Percentiles rank a stretch among this genome's conserved stretches.
Conservation (phyloP, 2,329 filamentous ascomycete species). For the Dothistroma septosporum region DNA sequence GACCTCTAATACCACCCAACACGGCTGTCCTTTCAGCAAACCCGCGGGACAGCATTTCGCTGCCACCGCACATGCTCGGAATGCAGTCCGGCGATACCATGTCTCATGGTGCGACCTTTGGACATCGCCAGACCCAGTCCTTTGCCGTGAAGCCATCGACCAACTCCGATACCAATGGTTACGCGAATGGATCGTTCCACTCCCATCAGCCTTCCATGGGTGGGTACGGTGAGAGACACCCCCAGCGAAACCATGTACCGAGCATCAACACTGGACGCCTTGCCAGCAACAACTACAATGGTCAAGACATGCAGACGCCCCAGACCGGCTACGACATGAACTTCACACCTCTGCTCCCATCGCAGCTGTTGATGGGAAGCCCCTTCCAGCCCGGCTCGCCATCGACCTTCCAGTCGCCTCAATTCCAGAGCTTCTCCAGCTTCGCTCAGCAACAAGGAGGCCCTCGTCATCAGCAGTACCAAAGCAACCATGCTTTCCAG, state of each 20-base stretch:
- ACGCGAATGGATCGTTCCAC: constrained; percentile 87
- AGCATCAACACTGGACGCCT: constrained; percentile 79
- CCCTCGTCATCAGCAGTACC: constrained; percentile 42
- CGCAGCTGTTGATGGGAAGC: constrained; percentile 88
- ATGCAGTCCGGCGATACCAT: constrained; percentile 83
- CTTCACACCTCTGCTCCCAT: constrained; percentile 92
- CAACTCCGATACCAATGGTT: constrained; percentile 70
- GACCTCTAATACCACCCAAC: constrained; percentile 49
- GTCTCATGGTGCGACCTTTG: constrained; percentile 53
- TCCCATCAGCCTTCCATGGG: constrained; percentile 69
- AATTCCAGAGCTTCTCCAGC: constrained; percentile 78
- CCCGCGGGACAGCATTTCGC: constrained; percentile 79
- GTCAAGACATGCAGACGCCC: constrained; percentile 74
- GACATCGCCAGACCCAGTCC: constrained; percentile 55
- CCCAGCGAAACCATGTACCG: constrained; percentile 71
- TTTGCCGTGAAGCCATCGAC: constrained; percentile 71
- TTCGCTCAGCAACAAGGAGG: constrained; percentile 64
- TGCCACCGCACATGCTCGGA: constrained; percentile 74
- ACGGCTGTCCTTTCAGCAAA: constrained; percentile 76
- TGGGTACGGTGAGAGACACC: constrained; percentile 82
- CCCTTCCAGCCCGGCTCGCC: constrained; percentile 95
- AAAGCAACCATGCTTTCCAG: constrained; percentile 67
- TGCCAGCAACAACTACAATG: constrained; percentile 35
- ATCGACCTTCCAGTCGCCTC: constrained; percentile 80
- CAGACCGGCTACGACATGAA: constrained; percentile 95